These are phyloP conservation scores for Liquidambar formosana DNA, from an alignment of 164 flowering plant species.

Conservation along the genomic window DNA sequence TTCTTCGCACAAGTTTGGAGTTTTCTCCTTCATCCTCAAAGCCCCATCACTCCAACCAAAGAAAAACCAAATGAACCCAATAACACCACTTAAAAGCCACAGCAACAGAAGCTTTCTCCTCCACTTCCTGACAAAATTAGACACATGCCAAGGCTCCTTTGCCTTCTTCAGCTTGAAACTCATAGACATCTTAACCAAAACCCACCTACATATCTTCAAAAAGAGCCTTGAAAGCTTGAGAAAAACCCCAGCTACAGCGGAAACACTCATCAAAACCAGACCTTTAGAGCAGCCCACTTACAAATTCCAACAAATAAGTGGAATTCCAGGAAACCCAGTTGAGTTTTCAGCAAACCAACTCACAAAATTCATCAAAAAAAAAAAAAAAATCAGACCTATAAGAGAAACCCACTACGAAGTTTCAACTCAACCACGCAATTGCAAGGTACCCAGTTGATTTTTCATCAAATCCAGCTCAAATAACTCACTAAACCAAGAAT, in stretches of 20 bases:
- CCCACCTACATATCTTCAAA: constrained; percentile 49
- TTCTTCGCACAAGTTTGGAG: constrained; percentile 22
- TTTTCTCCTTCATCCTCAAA: constrained; percentile 20
- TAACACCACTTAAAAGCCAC: constrained; percentile 31
- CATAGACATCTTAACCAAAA: constrained; percentile 57
- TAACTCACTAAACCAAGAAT: constrained; percentile 9
- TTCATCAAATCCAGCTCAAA: constrained; percentile 4
- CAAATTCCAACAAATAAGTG: constrained; percentile 10
- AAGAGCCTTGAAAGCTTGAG: constrained; percentile 43
- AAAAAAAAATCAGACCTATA: constrained; percentile 3
- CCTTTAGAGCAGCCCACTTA: constrained; percentile 12
- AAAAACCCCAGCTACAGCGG: constrained; percentile 35
- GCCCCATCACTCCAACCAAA: constrained; percentile 18
- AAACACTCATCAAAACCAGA: constrained; percentile 43
- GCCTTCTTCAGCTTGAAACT: constrained; percentile 44
- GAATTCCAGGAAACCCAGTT: constrained; percentile 1
- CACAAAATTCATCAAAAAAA: constrained; percentile 1
- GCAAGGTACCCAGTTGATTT: constrained; percentile 10
- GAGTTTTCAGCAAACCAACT: too few relatives aligned
- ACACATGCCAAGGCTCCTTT: constrained; percentile 33
- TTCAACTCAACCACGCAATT: neutral
- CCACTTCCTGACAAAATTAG: constrained; percentile 39
- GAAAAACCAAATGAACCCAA: constrained; percentile 37
- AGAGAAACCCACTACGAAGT: neutral
- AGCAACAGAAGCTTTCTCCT: constrained; percentile 29